phyloP scores from a whole-genome alignment of 495 filamentous ascomycete genomes.

The Trichoderma gamsii region DNA sequence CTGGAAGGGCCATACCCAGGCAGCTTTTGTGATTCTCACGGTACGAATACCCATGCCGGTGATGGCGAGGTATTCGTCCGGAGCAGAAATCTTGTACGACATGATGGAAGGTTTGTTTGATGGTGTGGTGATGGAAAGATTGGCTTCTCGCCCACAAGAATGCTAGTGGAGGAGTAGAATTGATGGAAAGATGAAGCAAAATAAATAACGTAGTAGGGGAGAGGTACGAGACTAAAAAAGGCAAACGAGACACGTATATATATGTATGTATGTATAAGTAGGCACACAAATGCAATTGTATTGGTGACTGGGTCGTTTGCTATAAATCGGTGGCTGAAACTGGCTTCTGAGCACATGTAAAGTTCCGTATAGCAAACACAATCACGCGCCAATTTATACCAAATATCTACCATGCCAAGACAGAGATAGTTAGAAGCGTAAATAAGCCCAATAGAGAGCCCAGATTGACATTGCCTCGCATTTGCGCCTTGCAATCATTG shows the following conservation, averaged over 20 bases:
- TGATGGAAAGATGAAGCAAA: not conserved
- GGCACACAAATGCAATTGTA: no score
- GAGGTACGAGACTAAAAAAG: no score
- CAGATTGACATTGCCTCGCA: not conserved
- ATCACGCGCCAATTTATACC: not conserved
- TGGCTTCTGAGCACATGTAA: not conserved
- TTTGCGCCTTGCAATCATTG: not conserved
- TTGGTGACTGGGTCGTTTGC: no score
- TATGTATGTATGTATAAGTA: no score
- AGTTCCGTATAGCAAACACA: not conserved
- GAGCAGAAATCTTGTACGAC: constrained; percentile 42
- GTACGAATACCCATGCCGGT: constrained; percentile 67
- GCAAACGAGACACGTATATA: no score
- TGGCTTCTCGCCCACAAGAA: not conserved
- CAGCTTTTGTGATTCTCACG: constrained; percentile 68
- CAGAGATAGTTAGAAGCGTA: not conserved
- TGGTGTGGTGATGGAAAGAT: not conserved
- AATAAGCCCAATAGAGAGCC: not conserved
- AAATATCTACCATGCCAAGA: not conserved
- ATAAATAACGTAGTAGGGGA: no score
- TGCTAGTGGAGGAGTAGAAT: not conserved
- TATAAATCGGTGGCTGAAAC: not conserved
- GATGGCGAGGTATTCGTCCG: constrained; percentile 68
- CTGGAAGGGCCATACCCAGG: constrained; percentile 63
- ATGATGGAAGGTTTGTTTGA: constrained; percentile 23